Evolutionary conservation across 2,329 filamentous ascomycete species (phyloP).

Genomic region (Xylaria arbuscula): DNA sequence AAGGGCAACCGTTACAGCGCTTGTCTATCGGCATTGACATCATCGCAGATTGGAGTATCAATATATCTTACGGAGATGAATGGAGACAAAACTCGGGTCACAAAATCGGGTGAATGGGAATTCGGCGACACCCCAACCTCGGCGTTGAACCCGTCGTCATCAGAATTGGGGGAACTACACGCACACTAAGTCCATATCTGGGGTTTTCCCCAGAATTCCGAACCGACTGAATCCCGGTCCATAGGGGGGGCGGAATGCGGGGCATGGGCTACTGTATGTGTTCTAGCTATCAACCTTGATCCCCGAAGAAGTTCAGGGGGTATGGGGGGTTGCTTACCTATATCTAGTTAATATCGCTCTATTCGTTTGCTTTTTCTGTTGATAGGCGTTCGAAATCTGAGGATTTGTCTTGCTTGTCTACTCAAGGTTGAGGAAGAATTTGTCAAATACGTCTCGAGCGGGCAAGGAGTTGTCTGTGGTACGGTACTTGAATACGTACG

Average conservation of each 20-base stretch:
- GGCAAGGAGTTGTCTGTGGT: too few relatives aligned
- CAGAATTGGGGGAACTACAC: constrained; percentile 1
- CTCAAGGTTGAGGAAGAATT: background rate
- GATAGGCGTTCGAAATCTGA: background rate
- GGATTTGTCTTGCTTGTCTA: background rate
- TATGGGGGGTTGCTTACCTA: background rate
- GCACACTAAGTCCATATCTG: constrained; percentile 3
- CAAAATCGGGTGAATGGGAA: constrained; percentile 27
- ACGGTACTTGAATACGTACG: background rate
- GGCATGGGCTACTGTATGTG: constrained; percentile 8
- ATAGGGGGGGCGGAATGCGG: constrained; percentile 19
- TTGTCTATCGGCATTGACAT: constrained; percentile 1
- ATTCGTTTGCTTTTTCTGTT: background rate
- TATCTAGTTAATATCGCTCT: background rate
- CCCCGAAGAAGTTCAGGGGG: background rate
- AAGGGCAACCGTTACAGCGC: constrained; percentile 14
- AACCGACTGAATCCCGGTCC: constrained; percentile 9
- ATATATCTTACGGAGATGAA: constrained; percentile 7
- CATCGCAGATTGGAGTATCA: constrained; percentile 3
- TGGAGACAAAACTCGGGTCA: constrained; percentile 15
- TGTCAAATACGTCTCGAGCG: background rate
- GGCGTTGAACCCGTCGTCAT: constrained; percentile 15
- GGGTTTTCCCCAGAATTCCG: constrained; percentile 23
- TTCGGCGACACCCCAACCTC: constrained; percentile 26
- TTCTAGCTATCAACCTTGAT: constrained; percentile 10